Evolutionary conservation across 352 stramenopile species (phyloP), one percentile per base, ranked within the genome.

Genomic region (Globisporangium echinulatum): DNA sequence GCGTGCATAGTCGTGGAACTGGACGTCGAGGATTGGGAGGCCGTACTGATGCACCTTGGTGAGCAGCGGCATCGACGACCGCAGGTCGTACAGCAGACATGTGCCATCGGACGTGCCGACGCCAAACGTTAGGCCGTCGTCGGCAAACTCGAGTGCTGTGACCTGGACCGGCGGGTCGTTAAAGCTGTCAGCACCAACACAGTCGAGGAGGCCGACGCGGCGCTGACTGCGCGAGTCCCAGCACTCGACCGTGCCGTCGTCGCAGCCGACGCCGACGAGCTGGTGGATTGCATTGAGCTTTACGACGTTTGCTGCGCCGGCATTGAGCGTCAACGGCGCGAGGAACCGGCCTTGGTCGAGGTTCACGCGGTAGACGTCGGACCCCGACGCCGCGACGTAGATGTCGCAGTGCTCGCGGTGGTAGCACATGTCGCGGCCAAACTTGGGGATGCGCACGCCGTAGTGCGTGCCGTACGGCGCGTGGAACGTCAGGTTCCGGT

Each of bases 11-110:
- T 94, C 82, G 64, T 96, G 86, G 70, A 99, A 99, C 66, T 97
- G 88, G 49, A 98, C 54, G 60, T 95, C 88, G 52, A 98, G 71
- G 70, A 99, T 98, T 1, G 96, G 96, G 47, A 98, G 79, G 17
- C 94, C 96, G 71, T 99, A 98, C 73, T 99, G 97, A 73, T 99
- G 97, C 66, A 97, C 92, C 72, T 99, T 98, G 36, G 97, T 82
- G 58, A 98, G 78, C 39, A 99, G 56, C 37, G 97, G 97, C 59
- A 87, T 87, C 48, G 82, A 93, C 56, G 93, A 98, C 1, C 97
- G 85, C 62, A 99, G 79, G 68, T 99, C 97, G 75, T 98, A 99
- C 7, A 99, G 69, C 47, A 96, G 64, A 51, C 97, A 97, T 48
- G 97, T 77, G 13, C 96, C 97, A 44, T 92, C 90, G 4, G 81